Percentiles rank a stretch among this genome's conserved stretches.
Conservation (phyloP, 2,329 filamentous ascomycete species). For the Claviceps paspali region DNA sequence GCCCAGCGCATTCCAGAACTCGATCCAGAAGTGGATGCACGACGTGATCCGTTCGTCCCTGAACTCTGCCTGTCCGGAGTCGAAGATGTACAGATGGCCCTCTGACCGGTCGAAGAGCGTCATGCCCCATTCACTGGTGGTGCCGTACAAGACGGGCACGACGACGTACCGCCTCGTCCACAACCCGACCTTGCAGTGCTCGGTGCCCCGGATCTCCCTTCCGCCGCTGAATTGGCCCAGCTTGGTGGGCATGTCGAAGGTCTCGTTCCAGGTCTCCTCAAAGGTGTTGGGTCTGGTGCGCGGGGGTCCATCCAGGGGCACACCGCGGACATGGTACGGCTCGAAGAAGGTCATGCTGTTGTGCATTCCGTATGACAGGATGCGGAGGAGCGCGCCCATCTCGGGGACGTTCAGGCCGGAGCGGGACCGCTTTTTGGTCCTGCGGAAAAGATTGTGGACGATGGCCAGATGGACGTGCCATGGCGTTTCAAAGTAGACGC, state of each 20-base stretch:
- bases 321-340: conserved; percentile 4
- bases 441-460: conserved; percentile 7
- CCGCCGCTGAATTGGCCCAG: conserved; percentile 3
- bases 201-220: neutral
- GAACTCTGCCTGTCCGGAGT: conserved; percentile 4
- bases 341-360: conserved; percentile 6
- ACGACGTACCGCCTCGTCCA: conserved; percentile 7
- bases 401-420: neutral
- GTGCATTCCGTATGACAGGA: conserved; percentile 10
- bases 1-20: conserved; percentile 9
- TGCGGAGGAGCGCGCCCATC: conserved; percentile 7
- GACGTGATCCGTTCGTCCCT: conserved; percentile 6
- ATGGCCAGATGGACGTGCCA: conserved; percentile 9
- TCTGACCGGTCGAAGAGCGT: conserved; percentile 10
- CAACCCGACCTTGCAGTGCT: conserved; percentile 2
- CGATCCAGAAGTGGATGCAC: conserved; percentile 9
- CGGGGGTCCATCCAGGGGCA: neutral
- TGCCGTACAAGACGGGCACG: conserved; percentile 6
- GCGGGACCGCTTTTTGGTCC: neutral
- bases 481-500: neutral
- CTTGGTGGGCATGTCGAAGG: conserved; percentile 4
- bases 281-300: neutral
- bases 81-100: conserved; percentile 10
- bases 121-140: conserved; percentile 9
- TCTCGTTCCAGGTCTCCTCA: conserved; percentile 1